Percentiles rank a stretch among this genome's conserved stretches.
Evolutionary conservation across 108 stramenopile species (phyloP).

Genomic region (Cylindrotheca fusiformis): DNA sequence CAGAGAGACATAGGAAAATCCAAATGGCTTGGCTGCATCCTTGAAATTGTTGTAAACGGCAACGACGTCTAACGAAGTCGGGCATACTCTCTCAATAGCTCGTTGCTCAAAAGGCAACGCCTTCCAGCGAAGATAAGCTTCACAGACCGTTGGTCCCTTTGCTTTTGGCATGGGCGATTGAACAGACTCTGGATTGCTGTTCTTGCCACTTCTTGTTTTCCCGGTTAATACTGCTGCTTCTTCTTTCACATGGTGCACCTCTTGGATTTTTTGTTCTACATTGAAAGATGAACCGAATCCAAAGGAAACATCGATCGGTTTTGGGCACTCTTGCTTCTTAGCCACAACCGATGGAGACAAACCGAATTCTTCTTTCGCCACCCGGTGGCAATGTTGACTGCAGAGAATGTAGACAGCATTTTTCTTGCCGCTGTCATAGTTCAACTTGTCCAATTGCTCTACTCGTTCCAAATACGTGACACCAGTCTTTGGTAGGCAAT

Average conservation of each 20-base stretch:
- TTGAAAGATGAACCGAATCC: constrained; percentile 34
- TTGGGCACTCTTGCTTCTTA: constrained; percentile 28
- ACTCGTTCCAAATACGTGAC: constrained; percentile 30
- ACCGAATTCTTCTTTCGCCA: constrained; percentile 44
- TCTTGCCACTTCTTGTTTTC: not conserved
- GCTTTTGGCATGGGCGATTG: not conserved
- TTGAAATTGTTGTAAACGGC: not conserved
- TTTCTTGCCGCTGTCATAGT: constrained; percentile 31
- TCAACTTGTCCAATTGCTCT: constrained; percentile 47
- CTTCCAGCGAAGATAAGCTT: not conserved
- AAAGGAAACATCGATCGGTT: constrained; percentile 37
- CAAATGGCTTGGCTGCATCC: not conserved
- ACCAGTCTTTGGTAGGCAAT: constrained; percentile 55
- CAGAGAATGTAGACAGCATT: constrained; percentile 62
- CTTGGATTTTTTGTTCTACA: not conserved
- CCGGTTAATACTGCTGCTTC: not conserved
- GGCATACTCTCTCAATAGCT: not conserved
- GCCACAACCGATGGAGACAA: constrained; percentile 10
- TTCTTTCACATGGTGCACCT: not conserved
- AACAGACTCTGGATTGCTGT: not conserved
- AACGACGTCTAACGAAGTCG: not conserved
- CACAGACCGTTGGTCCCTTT: not conserved
- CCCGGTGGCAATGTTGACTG: constrained; percentile 40
- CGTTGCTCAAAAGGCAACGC: not conserved
- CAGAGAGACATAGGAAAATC: not conserved